Conservation (phyloP, 176 grass and related monocot species). For the Paspalum notatum region DNA sequence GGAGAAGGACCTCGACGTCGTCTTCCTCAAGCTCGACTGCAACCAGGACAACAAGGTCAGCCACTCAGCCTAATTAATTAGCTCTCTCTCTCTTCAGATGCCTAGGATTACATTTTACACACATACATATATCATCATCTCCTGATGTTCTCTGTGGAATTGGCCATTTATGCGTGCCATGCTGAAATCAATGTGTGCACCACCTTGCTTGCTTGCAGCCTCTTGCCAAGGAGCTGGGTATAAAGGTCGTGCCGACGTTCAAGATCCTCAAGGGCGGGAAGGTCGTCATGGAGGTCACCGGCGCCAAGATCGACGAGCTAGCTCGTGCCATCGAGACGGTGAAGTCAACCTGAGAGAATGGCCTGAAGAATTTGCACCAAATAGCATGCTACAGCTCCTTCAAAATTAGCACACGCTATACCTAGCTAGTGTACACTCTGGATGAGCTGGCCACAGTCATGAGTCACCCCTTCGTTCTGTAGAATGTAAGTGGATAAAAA, state of each 20-base stretch:
- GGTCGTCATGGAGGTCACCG: slow-evolving; percentile 86
- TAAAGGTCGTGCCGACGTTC: slow-evolving; percentile 95
- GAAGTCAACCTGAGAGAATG: slow-evolving; percentile 59
- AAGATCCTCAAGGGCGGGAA: slow-evolving; percentile 93
- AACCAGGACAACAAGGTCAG: slow-evolving; percentile 90
- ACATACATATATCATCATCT: neutral
- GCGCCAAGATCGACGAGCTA: slow-evolving; percentile 87
- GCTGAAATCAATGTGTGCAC: slow-evolving; percentile 19
- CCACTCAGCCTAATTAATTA: neutral
- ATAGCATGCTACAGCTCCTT: slow-evolving; percentile 27
- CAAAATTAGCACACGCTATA: too few species aligned
- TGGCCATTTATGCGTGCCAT: too few species aligned
- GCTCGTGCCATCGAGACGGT: slow-evolving; percentile 56
- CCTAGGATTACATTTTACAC: neutral
- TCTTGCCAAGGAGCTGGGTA: slow-evolving; percentile 88
- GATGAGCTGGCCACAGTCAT: slow-evolving; percentile 16
- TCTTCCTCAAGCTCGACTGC: slow-evolving; percentile 98
- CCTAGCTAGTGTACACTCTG: slow-evolving; percentile 33
- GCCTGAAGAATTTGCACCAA: slow-evolving; percentile 23
- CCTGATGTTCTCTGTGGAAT: neutral
- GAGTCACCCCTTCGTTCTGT: slow-evolving; percentile 32
- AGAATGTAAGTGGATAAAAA: slow-evolving; percentile 22
- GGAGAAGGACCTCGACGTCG: slow-evolving; percentile 78
- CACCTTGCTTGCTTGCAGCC: slow-evolving; percentile 53
- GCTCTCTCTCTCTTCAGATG: neutral